Conservation (phyloP, 371 early-diverging fungal genomes). For the Zancudomyces culisetae region DNA sequence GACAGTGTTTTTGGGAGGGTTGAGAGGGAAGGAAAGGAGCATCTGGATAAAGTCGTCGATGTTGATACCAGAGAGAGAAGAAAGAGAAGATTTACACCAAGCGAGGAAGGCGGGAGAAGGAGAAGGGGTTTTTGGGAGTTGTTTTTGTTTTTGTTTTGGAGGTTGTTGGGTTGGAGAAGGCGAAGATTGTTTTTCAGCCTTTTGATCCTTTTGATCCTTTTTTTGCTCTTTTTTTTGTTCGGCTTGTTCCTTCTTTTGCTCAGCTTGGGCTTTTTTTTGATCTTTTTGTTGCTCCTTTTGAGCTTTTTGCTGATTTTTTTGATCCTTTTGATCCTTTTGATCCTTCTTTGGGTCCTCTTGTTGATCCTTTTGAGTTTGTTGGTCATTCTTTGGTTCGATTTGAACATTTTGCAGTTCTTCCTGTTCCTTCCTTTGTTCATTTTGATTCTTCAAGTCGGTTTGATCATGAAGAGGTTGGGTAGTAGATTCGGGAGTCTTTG, state of each 20-base stretch:
- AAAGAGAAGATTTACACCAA: constrained; percentile 50
- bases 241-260: not conserved
- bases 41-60: constrained; percentile 55
- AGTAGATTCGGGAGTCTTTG: not conserved
- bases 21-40: constrained; percentile 54
- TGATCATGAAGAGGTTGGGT: not conserved
- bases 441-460: not conserved
- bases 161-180: no score
- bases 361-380: not conserved
- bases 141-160: no score
- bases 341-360: not conserved
- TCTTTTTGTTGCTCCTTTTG: not conserved
- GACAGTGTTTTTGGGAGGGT: constrained; percentile 36
- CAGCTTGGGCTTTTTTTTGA: not conserved
- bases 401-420: not conserved
- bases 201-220: no score
- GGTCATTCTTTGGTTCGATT: not conserved
- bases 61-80: constrained; percentile 47
- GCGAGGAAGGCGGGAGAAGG: constrained; percentile 56
- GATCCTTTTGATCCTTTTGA: not conserved
- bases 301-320: not conserved
- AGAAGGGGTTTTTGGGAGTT: constrained; percentile 3
- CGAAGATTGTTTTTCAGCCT: no score
- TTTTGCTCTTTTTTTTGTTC: not conserved
- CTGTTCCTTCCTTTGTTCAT: not conserved